phyloP scores from a whole-genome alignment of 2,329 filamentous ascomycete species.

The Teratosphaeria destructans region DNA sequence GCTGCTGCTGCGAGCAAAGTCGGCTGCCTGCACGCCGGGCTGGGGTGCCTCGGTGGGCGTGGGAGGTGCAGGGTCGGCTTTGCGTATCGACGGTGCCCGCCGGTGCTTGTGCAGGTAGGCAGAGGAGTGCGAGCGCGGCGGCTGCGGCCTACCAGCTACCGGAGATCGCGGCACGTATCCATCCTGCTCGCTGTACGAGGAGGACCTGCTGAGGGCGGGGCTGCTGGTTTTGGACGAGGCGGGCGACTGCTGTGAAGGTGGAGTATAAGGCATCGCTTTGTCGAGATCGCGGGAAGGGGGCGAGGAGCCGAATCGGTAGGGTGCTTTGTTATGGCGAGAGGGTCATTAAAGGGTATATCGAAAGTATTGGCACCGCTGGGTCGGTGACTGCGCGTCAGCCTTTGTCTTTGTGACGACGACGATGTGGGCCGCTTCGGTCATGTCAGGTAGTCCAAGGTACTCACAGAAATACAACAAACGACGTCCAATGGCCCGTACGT shows the following conservation, averaged over 20 bases:
- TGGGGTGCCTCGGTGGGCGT: constrained; percentile 20
- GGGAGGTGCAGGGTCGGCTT: constrained; percentile 18
- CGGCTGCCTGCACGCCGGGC: constrained; percentile 9
- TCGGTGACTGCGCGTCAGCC: constrained; percentile 3
- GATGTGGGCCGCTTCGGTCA: neutral
- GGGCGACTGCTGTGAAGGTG: constrained; percentile 57
- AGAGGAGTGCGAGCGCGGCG: constrained; percentile 48
- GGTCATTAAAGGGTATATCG: constrained; percentile 32
- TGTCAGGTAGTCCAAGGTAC: constrained; percentile 1
- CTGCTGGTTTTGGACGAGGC: constrained; percentile 45
- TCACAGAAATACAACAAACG: constrained; percentile 23
- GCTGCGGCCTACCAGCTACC: constrained; percentile 33
- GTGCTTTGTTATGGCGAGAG: constrained; percentile 26
- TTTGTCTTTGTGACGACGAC: neutral
- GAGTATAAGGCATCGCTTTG: constrained; percentile 75
- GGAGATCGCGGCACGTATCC: constrained; percentile 25
- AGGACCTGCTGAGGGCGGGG: constrained; percentile 39
- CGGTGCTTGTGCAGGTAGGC: constrained; percentile 53
- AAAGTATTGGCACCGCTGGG: constrained; percentile 11
- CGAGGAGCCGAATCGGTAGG: constrained; percentile 22
- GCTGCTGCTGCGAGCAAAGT: constrained; percentile 43
- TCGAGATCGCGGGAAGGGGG: constrained; percentile 18
- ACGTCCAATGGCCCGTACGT: constrained; percentile 5
- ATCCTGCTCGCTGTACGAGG: constrained; percentile 37
- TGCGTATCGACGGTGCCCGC: constrained; percentile 44